Conservation (phyloP, 2,329 filamentous ascomycete genomes). For the Neopestalotiopsis sp. region DNA sequence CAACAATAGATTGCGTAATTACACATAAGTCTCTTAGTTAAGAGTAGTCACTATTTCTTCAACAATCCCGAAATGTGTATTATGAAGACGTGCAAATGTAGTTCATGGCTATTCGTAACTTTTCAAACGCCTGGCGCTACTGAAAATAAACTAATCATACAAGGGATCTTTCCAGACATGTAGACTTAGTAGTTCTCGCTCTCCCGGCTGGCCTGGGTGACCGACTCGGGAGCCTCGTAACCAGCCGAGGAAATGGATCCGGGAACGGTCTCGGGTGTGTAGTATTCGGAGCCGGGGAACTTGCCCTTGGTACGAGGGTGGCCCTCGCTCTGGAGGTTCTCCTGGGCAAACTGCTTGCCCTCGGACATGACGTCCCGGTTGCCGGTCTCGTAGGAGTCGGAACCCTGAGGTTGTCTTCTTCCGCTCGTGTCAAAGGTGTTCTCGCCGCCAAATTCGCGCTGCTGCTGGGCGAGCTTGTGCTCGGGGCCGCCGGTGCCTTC, state of each 20-base stretch:
- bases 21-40: too few relatives aligned
- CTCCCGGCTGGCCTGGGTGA: constrained; percentile 40
- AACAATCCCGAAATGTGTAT: too few relatives aligned
- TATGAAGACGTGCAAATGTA: too few relatives aligned
- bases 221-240: constrained; percentile 45
- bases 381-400: constrained; percentile 14
- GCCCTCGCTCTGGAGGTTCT: constrained; percentile 42
- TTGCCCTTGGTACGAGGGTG: constrained; percentile 40
- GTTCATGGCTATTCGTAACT: background rate
- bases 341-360: constrained; percentile 42
- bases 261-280: constrained; percentile 45
- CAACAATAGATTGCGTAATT: too few relatives aligned
- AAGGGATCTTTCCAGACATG: too few relatives aligned
- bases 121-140: background rate
- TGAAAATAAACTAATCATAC: background rate
- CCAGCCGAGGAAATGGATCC: constrained; percentile 48
- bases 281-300: constrained; percentile 47
- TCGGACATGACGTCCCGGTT: constrained; percentile 35
- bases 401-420: constrained; percentile 7
- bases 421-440: constrained; percentile 36
- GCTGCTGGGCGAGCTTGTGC: constrained; percentile 40
- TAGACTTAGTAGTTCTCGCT: constrained; percentile 26
- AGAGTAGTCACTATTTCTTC: too few relatives aligned
- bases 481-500: constrained; percentile 49
- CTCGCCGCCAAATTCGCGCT: constrained; percentile 38